Conservation (phyloP, 2,329 filamentous ascomycete genomes). For the Didymosphaeria variabile region DNA sequence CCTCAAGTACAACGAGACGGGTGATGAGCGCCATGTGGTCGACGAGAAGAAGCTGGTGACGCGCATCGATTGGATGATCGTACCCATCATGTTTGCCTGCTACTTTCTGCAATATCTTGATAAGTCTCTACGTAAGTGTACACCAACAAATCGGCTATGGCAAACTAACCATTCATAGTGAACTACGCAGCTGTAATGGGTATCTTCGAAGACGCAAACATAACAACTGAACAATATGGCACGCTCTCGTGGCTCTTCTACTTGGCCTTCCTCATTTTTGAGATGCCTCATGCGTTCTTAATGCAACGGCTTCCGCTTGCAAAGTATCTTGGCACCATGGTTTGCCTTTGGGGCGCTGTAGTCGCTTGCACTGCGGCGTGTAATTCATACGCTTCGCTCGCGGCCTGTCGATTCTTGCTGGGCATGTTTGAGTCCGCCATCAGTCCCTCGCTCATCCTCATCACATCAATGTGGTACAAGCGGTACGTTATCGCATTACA, state of each 20-base stretch:
- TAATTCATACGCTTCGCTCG: slow-evolving; percentile 52
- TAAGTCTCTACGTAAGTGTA: slow-evolving; percentile 27
- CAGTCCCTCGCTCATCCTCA: slow-evolving; percentile 61
- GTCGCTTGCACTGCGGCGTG: slow-evolving; percentile 25
- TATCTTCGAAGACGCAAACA: slow-evolving; percentile 65
- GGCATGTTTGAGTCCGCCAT: slow-evolving; percentile 66
- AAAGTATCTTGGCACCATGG: slow-evolving; percentile 46
- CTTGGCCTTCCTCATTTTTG: slow-evolving; percentile 34
- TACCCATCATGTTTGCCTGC: slow-evolving; percentile 34
- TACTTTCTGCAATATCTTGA: slow-evolving; percentile 35
- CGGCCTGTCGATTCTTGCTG: slow-evolving; percentile 63
- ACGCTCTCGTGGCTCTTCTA: slow-evolving; percentile 64
- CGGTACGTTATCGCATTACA: not conserved
- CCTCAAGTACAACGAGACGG: slow-evolving; percentile 23
- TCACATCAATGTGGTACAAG: slow-evolving; percentile 53
- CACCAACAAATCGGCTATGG: not conserved
- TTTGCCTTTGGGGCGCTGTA: slow-evolving; percentile 29
- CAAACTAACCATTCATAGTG: slow-evolving; percentile 6
- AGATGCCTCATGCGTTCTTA: slow-evolving; percentile 34
- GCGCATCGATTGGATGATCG: slow-evolving; percentile 33
- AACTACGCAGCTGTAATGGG: slow-evolving; percentile 68
- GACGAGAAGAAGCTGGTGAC: slow-evolving; percentile 27
- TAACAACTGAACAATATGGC: slow-evolving; percentile 67
- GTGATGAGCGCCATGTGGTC: slow-evolving; percentile 17
- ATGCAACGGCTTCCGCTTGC: slow-evolving; percentile 34